Evolutionary conservation across 139 green algal species (phyloP), one percentile per base, ranked within the genome.

Genomic region (Zygnema cylindricum): DNA sequence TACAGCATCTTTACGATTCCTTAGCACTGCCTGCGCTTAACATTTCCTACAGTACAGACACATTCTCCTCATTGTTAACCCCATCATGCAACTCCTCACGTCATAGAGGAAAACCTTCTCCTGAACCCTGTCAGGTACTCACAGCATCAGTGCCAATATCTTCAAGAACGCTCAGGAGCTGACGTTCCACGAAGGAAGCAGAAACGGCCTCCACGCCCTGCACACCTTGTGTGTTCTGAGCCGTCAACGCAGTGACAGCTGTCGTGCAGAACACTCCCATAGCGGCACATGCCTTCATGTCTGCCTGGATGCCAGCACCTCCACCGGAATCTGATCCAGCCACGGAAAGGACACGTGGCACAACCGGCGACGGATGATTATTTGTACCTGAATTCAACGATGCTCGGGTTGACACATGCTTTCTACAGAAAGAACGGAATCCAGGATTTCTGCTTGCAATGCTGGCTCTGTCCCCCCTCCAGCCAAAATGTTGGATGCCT

Each of bases 271-370:
- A 98, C 25, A 93, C 94, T 0, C 97, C 96, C 22, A 88, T 57
- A 0, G 95, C 95, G 3, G 38, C 82, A 35, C 39, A 76, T 40
- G 88, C 38, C 25, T 89, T 89, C 38, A 93, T 32, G 32, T 92
- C 88, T 82, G 78, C 95, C 93, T 99, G 97, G 36, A 99, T 96
- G 40, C 97, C 97, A 0, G 97, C 97, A 1, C 97, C 97, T 33
- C 96, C 97, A 11, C 97, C 96, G 35, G 94, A 96, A 92, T 99
- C 97, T 16, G 95, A 98, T 0, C 97, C 97, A 1, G 97, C 96
- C 23, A 99, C 81, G 3, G 84, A 90, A 63, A 91, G 43, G 35
- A 91, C 79, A 36, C 84, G 43, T 36, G 86, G 81, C 36, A 89
- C 84, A 41, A 32, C 49, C 33, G 81, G 32, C 41, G 76, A n/a